Percentiles rank a stretch among this genome's conserved stretches.
phyloP scores from a whole-genome alignment of 192 early-diverging fungal genomes.

The Entrophospora sp. region DNA sequence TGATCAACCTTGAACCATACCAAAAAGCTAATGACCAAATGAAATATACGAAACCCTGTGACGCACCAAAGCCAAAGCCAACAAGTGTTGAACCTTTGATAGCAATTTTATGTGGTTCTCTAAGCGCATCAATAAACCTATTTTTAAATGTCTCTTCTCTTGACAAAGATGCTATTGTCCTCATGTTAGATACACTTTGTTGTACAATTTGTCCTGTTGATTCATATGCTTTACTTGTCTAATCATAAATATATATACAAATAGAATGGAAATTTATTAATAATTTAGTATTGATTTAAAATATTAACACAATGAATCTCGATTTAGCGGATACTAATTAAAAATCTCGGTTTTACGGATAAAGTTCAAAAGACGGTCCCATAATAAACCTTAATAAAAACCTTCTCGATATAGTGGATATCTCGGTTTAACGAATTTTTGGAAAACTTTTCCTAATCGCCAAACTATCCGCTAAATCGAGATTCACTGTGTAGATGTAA shows the following conservation, averaged over 20 bases:
- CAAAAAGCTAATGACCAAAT: constrained; percentile 70
- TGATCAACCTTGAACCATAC: constrained; percentile 57
- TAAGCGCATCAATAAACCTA: constrained; percentile 50
- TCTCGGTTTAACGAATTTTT: no score
- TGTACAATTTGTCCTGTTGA: constrained; percentile 67
- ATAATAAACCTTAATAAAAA: no score
- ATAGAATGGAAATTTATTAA: no score
- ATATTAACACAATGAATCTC: no score
- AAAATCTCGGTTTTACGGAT: no score
- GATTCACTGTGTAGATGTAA: no score
- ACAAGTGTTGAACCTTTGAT: constrained; percentile 51
- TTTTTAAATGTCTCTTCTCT: constrained; percentile 61
- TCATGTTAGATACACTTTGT: constrained; percentile 76
- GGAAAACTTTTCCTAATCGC: no score
- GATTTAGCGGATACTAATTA: no score
- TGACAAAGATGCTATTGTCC: constrained; percentile 73
- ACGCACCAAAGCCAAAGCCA: constrained; percentile 64
- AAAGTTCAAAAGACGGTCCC: no score
- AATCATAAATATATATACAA: constrained; percentile 53
- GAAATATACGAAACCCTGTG: constrained; percentile 62
- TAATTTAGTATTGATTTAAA: no score
- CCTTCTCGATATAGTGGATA: no score
- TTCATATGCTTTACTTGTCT: constrained; percentile 67
- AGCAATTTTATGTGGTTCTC: constrained; percentile 58
- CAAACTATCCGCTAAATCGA: no score